Evolutionary conservation across 345 rosid genomes (phyloP), one percentile per base, ranked within the genome.

Genomic region (Odontarrhena argentea): DNA sequence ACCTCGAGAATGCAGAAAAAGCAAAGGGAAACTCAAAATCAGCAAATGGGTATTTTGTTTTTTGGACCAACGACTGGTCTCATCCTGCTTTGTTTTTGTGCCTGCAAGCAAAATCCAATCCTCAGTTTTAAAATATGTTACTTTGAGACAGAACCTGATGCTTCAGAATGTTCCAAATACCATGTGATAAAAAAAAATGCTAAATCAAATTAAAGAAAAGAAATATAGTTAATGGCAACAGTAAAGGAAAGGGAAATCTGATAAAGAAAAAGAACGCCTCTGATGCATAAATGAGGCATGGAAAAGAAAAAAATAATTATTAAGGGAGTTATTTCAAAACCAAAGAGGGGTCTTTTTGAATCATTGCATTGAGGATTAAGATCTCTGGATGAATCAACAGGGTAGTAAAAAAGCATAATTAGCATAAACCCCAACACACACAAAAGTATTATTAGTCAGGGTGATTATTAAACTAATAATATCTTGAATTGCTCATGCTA

Each of bases 21-120:
- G 55, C 18, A 59, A 73, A 66, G 67, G 47, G 46, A 5, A 72
- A 54, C 72, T 66, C 62, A 73, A 59, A 73, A 67, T 74, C 64
- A 74, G 64, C 64, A 67, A 67, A 74, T 74, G 53, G 43, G 63
- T 74, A 40, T 60, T 67, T 67, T 67, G 77, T 67, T 60, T 52
- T 66, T 45, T 61, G 73, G 77, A 74, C 78, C 78, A 74, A 68
- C 61, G 78, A 74, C 78, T 62, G 69, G 78, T 67, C 74, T 74
- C 68, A 38, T 60, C 50, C 30, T 44, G 60, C 62, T 66, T 67
- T 66, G 67, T 73, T 53, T 66, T 65, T 42, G 56, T 35, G 50
- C 55, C 71, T 73, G 66, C 55, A 65, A 58, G 52, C 67, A 59
- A 59, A 58, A 73, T 73, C 68, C 50, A 73, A 52, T 66, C 67